phyloP scores from a whole-genome alignment of 495 filamentous ascomycete species.

The Aspergillus panamensis region DNA sequence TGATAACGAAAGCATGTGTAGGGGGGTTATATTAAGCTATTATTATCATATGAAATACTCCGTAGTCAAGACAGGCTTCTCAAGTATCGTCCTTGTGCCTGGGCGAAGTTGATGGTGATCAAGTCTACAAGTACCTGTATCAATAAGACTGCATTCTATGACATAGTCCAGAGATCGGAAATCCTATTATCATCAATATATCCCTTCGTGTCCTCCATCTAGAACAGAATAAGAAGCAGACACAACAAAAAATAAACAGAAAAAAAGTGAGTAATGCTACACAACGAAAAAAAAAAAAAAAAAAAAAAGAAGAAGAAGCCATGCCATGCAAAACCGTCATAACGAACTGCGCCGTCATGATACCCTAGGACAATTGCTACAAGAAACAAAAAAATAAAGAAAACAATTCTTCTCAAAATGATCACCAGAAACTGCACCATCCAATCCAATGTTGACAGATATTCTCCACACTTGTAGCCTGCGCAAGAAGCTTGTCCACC shows the following conservation, averaged over 20 bases:
- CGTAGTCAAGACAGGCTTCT: no score
- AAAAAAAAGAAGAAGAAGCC: constrained; percentile 3
- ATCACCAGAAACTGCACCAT: constrained; percentile 90
- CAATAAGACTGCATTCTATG: no score
- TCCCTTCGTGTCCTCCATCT: not conserved
- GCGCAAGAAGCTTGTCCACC: constrained; percentile 87
- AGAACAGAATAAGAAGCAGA: not conserved
- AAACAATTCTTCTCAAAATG: not conserved
- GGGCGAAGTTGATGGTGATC: no score
- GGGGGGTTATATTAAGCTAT: no score
- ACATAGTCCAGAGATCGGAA: not conserved
- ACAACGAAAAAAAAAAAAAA: constrained; percentile 7
- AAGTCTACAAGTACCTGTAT: no score
- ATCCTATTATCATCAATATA: constrained; percentile 11
- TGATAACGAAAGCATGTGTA: no score
- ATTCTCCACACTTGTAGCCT: constrained; percentile 96
- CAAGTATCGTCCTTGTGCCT: no score
- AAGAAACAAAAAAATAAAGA: constrained; percentile 9
- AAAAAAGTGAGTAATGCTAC: constrained; percentile 14
- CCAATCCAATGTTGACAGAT: constrained; percentile 98
- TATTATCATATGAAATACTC: no score
- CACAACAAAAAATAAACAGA: constrained; percentile 1
- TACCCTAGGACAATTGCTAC: constrained; percentile 17
- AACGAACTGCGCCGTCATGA: constrained; percentile 20
- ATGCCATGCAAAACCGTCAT: constrained; percentile 25